phyloP scores from a whole-genome alignment of 805 yeast species.

The Middelhovenomyces tepae region DNA sequence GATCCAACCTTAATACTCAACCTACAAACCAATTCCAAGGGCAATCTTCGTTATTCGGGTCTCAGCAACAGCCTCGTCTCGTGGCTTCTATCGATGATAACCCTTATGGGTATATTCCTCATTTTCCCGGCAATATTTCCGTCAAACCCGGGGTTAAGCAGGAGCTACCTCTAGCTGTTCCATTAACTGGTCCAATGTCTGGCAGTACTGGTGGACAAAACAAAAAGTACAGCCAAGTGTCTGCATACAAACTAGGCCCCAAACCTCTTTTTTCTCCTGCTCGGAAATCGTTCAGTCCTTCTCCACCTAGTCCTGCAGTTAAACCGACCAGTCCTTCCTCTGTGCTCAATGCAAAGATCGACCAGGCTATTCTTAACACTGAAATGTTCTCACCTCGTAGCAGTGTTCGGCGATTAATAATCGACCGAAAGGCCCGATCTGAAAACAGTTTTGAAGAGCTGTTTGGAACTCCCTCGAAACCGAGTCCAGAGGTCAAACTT shows the following conservation, averaged over 20 bases:
- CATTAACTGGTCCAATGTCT: slow-evolving; percentile 41
- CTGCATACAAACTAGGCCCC: slow-evolving; percentile 59
- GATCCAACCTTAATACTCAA: too few relatives aligned
- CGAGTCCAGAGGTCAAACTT: background rate
- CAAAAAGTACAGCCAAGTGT: slow-evolving; percentile 50
- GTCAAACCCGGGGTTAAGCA: too few relatives aligned
- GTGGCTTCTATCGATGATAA: slow-evolving; percentile 37
- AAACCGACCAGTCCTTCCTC: slow-evolving; percentile 1
- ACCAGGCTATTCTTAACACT: slow-evolving; percentile 3
- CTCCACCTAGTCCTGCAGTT: background rate
- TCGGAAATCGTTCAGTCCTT: slow-evolving; percentile 10
- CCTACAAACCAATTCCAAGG: too few relatives aligned
- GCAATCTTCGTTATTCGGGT: too few relatives aligned
- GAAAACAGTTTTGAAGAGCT: slow-evolving; percentile 10
- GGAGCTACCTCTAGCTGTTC: slow-evolving; percentile 31
- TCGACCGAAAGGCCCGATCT: slow-evolving; percentile 32
- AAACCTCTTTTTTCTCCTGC: slow-evolving; percentile 43
- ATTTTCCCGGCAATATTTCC: slow-evolving; percentile 36
- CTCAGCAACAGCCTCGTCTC: slow-evolving; percentile 25
- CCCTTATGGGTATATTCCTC: slow-evolving; percentile 75
- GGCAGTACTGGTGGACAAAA: slow-evolving; percentile 32
- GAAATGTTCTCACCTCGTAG: slow-evolving; percentile 40
- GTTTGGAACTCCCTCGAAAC: slow-evolving; percentile 9
- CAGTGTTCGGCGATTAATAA: slow-evolving; percentile 44
- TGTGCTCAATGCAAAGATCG: too few relatives aligned